These are phyloP conservation scores for Dendrocalamus sinicus DNA, from an alignment of 176 grass and related monocot genomes.

Conservation along the genomic window DNA sequence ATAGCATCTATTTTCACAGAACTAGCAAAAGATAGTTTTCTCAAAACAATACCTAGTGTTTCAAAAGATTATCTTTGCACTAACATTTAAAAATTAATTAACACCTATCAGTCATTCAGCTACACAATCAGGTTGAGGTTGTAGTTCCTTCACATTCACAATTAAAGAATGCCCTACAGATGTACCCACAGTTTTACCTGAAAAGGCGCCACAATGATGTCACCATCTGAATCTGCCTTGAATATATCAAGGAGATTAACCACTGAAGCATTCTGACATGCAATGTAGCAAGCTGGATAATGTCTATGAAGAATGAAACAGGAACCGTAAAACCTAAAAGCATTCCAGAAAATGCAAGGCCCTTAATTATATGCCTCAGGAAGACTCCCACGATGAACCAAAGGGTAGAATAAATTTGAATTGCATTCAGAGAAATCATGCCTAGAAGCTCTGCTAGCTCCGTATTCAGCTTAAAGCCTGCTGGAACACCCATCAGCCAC, in stretches of 20 bases:
- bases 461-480: slow-evolving; percentile 94
- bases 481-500: slow-evolving; percentile 97
- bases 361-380: slow-evolving; percentile 59
- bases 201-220: slow-evolving; percentile 94
- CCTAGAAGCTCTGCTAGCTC: slow-evolving; percentile 86
- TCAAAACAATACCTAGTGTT: not conserved
- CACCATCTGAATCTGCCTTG: slow-evolving; percentile 80
- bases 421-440: slow-evolving; percentile 81
- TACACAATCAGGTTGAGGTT: not conserved
- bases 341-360: slow-evolving; percentile 68
- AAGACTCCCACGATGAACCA: slow-evolving; percentile 69
- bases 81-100: not conserved
- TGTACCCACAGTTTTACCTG: slow-evolving; percentile 59
- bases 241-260: slow-evolving; percentile 86
- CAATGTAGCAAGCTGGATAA: slow-evolving; percentile 70
- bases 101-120: not conserved
- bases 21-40: not conserved
- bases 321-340: slow-evolving; percentile 72
- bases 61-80: not conserved
- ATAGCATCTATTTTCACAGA: not conserved
- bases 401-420: slow-evolving; percentile 94
- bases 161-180: not conserved
- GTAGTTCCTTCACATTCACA: slow-evolving; percentile 1
- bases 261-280: slow-evolving; percentile 77
- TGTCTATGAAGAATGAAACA: slow-evolving; percentile 74